phyloP scores from a whole-genome alignment of 2,329 filamentous ascomycete genomes.

The Akanthomyces muscarius region DNA sequence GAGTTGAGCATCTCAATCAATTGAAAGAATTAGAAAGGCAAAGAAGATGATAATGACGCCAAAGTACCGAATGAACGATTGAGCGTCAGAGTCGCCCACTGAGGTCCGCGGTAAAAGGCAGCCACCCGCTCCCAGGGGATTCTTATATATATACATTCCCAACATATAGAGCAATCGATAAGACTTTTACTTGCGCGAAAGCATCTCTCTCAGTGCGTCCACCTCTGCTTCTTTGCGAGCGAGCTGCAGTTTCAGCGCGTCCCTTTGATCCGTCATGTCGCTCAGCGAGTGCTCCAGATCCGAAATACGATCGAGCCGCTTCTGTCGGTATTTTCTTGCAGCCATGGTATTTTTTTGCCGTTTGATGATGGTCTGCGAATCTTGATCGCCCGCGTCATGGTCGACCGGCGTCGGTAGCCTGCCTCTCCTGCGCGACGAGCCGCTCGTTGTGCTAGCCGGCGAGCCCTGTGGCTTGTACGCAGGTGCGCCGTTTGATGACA shows the following conservation, averaged over 20 bases:
- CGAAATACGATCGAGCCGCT: conserved; percentile 61
- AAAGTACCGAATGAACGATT: background rate
- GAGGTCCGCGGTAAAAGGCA: background rate
- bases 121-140: background rate
- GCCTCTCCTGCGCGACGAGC: conserved; percentile 2
- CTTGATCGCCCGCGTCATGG: conserved; percentile 23
- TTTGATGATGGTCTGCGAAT: conserved; percentile 41
- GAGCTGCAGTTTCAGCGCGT: conserved; percentile 59
- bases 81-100: background rate
- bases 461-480: conserved; percentile 16
- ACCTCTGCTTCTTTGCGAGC: conserved; percentile 63
- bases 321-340: conserved; percentile 68
- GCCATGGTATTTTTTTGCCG: conserved; percentile 66
- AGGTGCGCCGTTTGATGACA: background rate
- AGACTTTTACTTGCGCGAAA: conserved; percentile 28
- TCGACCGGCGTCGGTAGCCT: conserved; percentile 20
- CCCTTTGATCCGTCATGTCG: conserved; percentile 56
- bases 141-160: background rate
- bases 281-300: conserved; percentile 58
- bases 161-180: background rate
- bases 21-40: background rate
- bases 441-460: conserved; percentile 6
- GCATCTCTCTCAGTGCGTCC: conserved; percentile 53
- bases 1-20: background rate
- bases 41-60: background rate